Base-by-base conservation (phyloP, 1,284 basidiomycete species). In the Mycena citricolor region DNA sequence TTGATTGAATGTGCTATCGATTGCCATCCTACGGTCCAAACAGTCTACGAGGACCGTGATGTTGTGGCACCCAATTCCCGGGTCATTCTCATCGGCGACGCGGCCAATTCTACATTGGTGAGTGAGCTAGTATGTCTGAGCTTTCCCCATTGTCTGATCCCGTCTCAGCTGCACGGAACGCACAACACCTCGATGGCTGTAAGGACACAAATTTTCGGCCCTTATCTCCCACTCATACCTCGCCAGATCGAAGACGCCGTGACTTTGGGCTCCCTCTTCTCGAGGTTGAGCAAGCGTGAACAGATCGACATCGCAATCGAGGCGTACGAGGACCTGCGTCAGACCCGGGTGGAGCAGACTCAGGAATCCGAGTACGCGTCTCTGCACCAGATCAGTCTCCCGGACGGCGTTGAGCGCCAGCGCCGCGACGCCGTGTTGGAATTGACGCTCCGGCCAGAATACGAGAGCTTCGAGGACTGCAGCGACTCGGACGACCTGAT, bases 181-280 rank as follows among this genome's bases (percentile, higher is more conserved):
- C 39, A 49, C 31, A 52, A 52, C 25, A 30, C 42, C 0, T 34
- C 51, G 3, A 52, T 52, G 42, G 51, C 30, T 0, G 51, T 49
- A 23, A 47, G 45, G 8, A 14, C 13, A 33, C 8, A 31, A n/a
- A n/a, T n/a, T n/a, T n/a, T n/a, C n/a, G n/a, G n/a, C n/a, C n/a
- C n/a, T n/a, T n/a, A n/a, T n/a, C n/a, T n/a, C n/a, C n/a, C n/a
- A n/a, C n/a, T n/a, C n/a, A n/a, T 11, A 32, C 22, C 14, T 22
- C 4, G 2, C 21, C 32, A 73, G 73, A 68, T 85, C 39, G 82
- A 86, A 61, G 83, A 85, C 47, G 80, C 74, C 0, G 79, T 77
- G 0, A 76, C 82, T 1, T 66, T 85, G 20, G 83, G 81, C 0
- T 72, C 71, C 38, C 68, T 83, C 11, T 70, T 84, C 52, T 75